Evolutionary conservation across 2,329 filamentous ascomycete genomes (phyloP), one percentile per base, ranked within the genome.

Genomic region (Fusarium sulawesiense): DNA sequence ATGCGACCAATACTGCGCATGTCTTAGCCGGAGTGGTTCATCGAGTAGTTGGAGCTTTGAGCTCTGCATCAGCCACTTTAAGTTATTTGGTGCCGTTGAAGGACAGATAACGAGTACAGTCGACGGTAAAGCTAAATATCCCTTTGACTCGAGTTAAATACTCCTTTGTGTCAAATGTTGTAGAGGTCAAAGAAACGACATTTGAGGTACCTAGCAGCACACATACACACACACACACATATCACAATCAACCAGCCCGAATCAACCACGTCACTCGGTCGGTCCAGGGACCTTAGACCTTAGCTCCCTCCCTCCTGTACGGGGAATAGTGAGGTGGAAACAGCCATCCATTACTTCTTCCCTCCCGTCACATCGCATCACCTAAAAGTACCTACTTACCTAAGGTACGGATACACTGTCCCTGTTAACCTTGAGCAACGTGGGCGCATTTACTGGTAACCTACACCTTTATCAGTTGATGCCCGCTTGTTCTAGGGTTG

Each of bases 201-300:
- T 53, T 34, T 48, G 57, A 66, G 41, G 60, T 47, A 64, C 34
- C 42, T 37, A 44, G 29, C 23, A 30, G 23, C 49, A 60, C 50
- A 54, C 27, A 44, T 37, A 55, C 20, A 32, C 25, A 27, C 16
- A 37, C 32, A 57, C 62, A 30, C 29, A 30, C 29, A 30, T 13
- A 59, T 51, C 37, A 21, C 23, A 51, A 45, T 61, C 60, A 50
- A 50, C 48, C 66, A 71, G 68, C 69, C 66, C 55, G 56, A 41
- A 57, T 72, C 62, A 61, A 72, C 69, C 69, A 72, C 69, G 69
- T 72, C 69, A 72, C 68, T 72, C 66, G 27, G 44, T 72, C 66
- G 27, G 44, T 42, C 58, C 30, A 42, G 41, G 45, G 58, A 59
- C 67, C 25, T 42, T 7, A 30, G 27, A 46, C 21, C 25, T 16